Base-by-base conservation (phyloP, 768 basidiomycete species). In the Amanita pseudoporphyria region DNA sequence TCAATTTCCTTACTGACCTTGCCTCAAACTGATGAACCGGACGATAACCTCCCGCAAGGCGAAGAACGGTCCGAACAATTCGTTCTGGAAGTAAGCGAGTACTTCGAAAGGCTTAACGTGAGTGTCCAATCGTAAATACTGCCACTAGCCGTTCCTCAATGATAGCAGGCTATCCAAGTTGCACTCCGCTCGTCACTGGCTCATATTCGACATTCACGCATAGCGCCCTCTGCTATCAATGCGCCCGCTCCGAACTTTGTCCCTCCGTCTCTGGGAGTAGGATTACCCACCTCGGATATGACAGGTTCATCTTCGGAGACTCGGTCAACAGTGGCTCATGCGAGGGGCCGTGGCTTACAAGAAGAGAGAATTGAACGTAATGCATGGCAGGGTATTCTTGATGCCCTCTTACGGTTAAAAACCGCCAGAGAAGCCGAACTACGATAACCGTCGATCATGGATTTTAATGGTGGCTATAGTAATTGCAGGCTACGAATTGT, bases 51-150 rank as follows among this genome's bases (percentile, higher is more conserved):
- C 6, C 86, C 87, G 2, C 82, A 84, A 57, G 87, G 86, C 35
- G 87, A 83, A 52, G 87, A 91, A 64, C 74, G 87, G 31, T 87
- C 85, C 12, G 86, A 90, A 60, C 84, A 87, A 58, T 89, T 91
- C 56, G 87, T 89, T 35, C 71, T 84, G 36, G 85, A 89, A 68
- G 85, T 85, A 45, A 83, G 82, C 69, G 84, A 88, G 60, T 90
- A 89, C 64, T 91, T 89, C 59, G 82, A 88, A 57, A 80, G 83
- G 22, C 71, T 90, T 7, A 82, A 91, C 61, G 87, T 89, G 57
- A 53, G 70, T 65, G 6, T 51, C n/a, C 37, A 47, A 21, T 35
- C n/a, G n/a, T n/a, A n/a, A n/a, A 35, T 44, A 32, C 24, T 52
- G 21, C 6, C 18, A 16, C 46, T 28, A 21, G 24, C 22, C 43